phyloP scores from a whole-genome alignment of 495 filamentous ascomycete species.

The Lophiostoma macrostomum region DNA sequence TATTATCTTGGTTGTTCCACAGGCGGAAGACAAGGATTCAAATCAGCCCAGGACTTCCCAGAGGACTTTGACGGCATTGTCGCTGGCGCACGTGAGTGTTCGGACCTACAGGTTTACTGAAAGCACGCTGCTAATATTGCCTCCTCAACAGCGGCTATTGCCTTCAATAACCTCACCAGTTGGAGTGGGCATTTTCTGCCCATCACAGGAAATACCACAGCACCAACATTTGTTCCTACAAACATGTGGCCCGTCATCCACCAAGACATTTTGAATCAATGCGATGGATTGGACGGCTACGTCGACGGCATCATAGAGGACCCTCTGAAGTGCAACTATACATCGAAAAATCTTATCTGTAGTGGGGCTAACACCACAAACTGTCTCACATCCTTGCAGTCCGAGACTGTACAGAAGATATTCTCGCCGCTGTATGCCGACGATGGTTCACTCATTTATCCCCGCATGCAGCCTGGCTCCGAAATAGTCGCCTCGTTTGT shows the following conservation, averaged over 20 bases:
- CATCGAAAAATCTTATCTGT: slow-evolving; percentile 29
- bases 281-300: slow-evolving; percentile 19
- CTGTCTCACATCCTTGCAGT: slow-evolving; percentile 32
- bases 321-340: slow-evolving; percentile 32
- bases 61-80: slow-evolving; percentile 52
- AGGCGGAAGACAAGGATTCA: slow-evolving; percentile 55
- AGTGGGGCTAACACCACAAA: slow-evolving; percentile 9
- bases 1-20: slow-evolving; percentile 59
- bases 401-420: slow-evolving; percentile 11
- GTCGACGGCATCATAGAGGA: slow-evolving; percentile 34
- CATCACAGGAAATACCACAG: not conserved
- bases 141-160: too few relatives aligned
- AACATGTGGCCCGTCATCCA: slow-evolving; percentile 36
- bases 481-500: slow-evolving; percentile 9
- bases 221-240: slow-evolving; percentile 31
- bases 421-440: slow-evolving; percentile 10
- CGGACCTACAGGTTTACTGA: too few relatives aligned
- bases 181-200: slow-evolving; percentile 42
- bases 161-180: slow-evolving; percentile 48
- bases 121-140: too few relatives aligned
- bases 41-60: slow-evolving; percentile 50
- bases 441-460: slow-evolving; percentile 38
- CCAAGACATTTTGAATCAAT: slow-evolving; percentile 18
- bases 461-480: slow-evolving; percentile 37
- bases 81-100: slow-evolving; percentile 34